phyloP scores from a whole-genome alignment of 2,329 filamentous ascomycete genomes.

The Xylariaceae sp. region DNA sequence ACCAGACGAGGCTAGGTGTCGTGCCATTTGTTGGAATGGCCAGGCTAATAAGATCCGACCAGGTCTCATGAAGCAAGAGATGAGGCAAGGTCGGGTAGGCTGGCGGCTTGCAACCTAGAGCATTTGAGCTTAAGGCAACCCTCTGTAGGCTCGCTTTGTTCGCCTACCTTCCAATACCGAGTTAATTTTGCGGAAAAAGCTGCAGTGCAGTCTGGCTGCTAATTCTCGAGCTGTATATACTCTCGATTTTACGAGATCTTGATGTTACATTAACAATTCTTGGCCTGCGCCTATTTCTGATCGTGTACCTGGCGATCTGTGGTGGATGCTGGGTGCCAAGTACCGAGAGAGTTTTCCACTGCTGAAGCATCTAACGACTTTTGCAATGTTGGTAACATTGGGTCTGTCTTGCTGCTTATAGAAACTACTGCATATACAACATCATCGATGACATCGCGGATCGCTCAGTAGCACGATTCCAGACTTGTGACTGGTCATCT shows the following conservation, averaged over 20 bases:
- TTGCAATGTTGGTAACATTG: neutral
- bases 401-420: too few species aligned
- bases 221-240: too few species aligned
- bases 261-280: too few species aligned
- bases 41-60: neutral
- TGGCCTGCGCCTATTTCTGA: neutral
- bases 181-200: slow-evolving; percentile 1
- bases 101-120: neutral
- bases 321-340: neutral
- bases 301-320: neutral
- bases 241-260: too few species aligned
- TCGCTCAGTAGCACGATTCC: neutral
- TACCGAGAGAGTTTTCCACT: neutral
- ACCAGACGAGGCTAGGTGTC: neutral
- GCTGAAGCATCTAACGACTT: neutral
- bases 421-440: too few species aligned
- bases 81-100: neutral
- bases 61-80: neutral
- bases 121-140: too few species aligned
- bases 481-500: slow-evolving; percentile 7
- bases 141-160: too few species aligned
- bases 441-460: neutral
- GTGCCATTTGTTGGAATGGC: neutral
- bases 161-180: neutral
- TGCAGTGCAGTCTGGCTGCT: neutral